Percentiles rank a stretch among this genome's conserved stretches.
Conservation (phyloP, 2,329 filamentous ascomycete species). For the Monilinia fructicola region DNA sequence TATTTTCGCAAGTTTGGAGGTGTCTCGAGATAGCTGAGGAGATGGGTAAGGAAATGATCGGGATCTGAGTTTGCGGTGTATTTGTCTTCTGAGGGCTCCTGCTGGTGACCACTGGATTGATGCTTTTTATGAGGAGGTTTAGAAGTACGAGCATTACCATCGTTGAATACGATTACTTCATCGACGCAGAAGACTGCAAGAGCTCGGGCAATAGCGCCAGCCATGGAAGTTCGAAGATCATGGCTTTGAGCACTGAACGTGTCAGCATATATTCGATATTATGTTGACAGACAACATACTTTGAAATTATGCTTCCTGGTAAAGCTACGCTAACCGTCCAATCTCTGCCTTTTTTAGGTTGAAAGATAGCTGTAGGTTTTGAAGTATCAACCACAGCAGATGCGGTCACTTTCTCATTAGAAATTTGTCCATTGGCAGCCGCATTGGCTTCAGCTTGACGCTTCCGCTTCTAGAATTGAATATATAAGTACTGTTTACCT, state of each 20-base stretch:
- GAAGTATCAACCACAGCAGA: slow-evolving; percentile 47
- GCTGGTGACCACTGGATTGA: slow-evolving; percentile 42
- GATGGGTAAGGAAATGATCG: slow-evolving; percentile 74
- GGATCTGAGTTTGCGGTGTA: slow-evolving; percentile 71
- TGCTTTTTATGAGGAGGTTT: slow-evolving; percentile 32
- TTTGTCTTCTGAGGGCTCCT: slow-evolving; percentile 45
- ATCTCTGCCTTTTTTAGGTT: slow-evolving; percentile 59
- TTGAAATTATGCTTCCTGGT: slow-evolving; percentile 73
- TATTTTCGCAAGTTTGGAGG: slow-evolving; percentile 76
- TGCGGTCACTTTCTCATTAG: slow-evolving; percentile 35
- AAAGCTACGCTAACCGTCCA: slow-evolving; percentile 78
- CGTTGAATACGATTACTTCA: slow-evolving; percentile 80
- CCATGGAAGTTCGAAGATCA: slow-evolving; percentile 72
- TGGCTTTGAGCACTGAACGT: slow-evolving; percentile 36
- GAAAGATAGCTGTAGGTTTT: slow-evolving; percentile 69
- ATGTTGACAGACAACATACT: slow-evolving; percentile 50
- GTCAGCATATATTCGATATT: slow-evolving; percentile 22
- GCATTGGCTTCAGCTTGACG: slow-evolving; percentile 37
- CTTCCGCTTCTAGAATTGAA: slow-evolving; percentile 39
- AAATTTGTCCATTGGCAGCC: slow-evolving; percentile 26
- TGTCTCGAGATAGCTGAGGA: slow-evolving; percentile 79
- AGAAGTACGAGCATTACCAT: slow-evolving; percentile 50
- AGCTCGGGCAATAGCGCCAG: slow-evolving; percentile 75
- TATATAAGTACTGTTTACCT: slow-evolving; percentile 1
- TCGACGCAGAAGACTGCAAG: slow-evolving; percentile 82